A percentile compares a stretch with the other conserved stretches of the same genome.
These are phyloP conservation scores for Calocybe indica DNA, from an alignment of 768 basidiomycete species.

Conservation along the genomic window DNA sequence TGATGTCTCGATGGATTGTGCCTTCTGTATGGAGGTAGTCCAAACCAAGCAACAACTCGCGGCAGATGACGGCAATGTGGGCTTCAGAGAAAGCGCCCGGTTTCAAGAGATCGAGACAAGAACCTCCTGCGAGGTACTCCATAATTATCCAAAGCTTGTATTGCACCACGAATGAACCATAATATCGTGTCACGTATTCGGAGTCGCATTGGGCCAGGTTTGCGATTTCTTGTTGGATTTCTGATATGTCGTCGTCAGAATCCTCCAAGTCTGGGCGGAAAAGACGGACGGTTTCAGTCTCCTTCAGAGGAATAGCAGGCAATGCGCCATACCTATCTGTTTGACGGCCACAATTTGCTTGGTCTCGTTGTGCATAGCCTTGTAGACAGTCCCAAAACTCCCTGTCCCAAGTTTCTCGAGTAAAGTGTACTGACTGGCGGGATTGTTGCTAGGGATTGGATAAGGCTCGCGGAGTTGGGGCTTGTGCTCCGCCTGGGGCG, in stretches of 20 bases:
- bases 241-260: slow-evolving; percentile 96
- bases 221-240: slow-evolving; percentile 98
- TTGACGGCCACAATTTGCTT: slow-evolving; percentile 97
- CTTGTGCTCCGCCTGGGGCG: slow-evolving; percentile 40
- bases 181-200: slow-evolving; percentile 93
- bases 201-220: slow-evolving; percentile 95
- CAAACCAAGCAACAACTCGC: slow-evolving; percentile 87
- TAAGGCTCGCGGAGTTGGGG: slow-evolving; percentile 47
- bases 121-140: slow-evolving; percentile 99
- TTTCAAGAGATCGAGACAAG: slow-evolving; percentile 93
- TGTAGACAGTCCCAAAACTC: slow-evolving; percentile 96
- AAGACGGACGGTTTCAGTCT: slow-evolving; percentile 3
- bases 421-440: slow-evolving; percentile 85
- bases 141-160: slow-evolving; percentile 99
- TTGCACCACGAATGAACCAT: slow-evolving; percentile 92
- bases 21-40: slow-evolving; percentile 95
- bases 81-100: slow-evolving; percentile 85
- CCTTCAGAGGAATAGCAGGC: slow-evolving; percentile 1
- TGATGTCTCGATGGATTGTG: slow-evolving; percentile 98
- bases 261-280: slow-evolving; percentile 79
- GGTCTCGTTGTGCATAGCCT: slow-evolving; percentile 92
- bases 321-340: slow-evolving; percentile 76
- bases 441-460: slow-evolving; percentile 72
- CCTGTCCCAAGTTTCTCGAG: slow-evolving; percentile 97
- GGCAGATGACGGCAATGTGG: slow-evolving; percentile 92